Percentiles rank a stretch among this genome's conserved stretches.
These are phyloP conservation scores for Willaertia magna DNA, from an alignment of 208 protist genomes.

Conservation along the genomic window DNA sequence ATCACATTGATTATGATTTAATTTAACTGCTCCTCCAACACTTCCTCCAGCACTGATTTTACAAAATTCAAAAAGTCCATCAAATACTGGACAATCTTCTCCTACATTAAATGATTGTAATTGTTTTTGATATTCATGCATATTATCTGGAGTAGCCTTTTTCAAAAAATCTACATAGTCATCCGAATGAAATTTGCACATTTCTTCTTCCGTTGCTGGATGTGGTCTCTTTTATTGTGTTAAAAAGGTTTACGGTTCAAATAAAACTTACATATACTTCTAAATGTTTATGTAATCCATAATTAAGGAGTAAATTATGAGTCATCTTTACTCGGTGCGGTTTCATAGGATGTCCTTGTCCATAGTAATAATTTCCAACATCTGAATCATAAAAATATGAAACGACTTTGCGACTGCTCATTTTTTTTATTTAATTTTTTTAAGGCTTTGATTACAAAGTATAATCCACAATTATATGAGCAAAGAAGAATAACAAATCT, in stretches of 20 bases:
- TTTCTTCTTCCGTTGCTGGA: conserved; percentile 28
- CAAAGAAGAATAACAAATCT: too few relatives aligned
- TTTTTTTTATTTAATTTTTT: too few relatives aligned
- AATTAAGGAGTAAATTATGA: conserved; percentile 55
- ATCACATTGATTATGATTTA: conserved; percentile 70
- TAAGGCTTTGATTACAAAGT: too few relatives aligned
- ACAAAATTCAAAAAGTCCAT: conserved; percentile 64
- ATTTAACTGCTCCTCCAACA: conserved; percentile 78
- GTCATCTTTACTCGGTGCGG: conserved; percentile 56
- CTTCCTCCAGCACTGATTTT: conserved; percentile 61
- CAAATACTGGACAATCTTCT: conserved; percentile 78
- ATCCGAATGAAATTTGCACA: conserved; percentile 60
- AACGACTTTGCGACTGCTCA: not conserved
- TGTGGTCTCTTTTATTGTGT: conserved; percentile 16
- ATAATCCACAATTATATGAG: too few relatives aligned
- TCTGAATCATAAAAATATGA: conserved; percentile 33
- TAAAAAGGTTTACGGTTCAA: not conserved
- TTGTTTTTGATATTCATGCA: conserved; percentile 12
- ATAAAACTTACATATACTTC: conserved; percentile 29
- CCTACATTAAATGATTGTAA: conserved; percentile 43
- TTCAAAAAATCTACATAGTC: conserved; percentile 67
- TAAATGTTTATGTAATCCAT: conserved; percentile 55
- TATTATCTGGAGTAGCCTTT: conserved; percentile 24
- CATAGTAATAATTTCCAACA: conserved; percentile 52
- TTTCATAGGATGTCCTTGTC: conserved; percentile 62